phyloP scores from a whole-genome alignment of 164 flowering plant species.

The Houttuynia cordata region DNA sequence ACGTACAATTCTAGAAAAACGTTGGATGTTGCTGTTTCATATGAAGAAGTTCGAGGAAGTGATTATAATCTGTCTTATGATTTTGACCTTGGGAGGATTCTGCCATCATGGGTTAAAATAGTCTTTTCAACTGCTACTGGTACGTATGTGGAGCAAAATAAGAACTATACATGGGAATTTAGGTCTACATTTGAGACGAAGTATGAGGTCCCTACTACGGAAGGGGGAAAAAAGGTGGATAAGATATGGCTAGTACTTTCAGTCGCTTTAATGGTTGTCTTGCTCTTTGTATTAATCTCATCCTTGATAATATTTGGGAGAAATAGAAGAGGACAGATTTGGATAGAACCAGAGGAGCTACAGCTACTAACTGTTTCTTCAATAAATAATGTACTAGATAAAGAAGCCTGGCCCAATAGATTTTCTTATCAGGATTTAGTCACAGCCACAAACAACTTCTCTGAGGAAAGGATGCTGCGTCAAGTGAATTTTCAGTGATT shows the following conservation, averaged over 20 bases:
- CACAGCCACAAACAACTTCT: constrained; percentile 15
- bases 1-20: constrained; percentile 10
- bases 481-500: constrained; percentile 18
- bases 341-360: neutral
- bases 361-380: neutral
- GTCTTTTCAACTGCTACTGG: constrained; percentile 18
- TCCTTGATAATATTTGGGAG: neutral
- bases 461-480: constrained; percentile 16
- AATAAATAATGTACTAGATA: neutral
- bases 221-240: neutral
- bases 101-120: constrained; percentile 8
- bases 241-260: constrained; percentile 1
- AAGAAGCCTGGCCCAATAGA: constrained; percentile 17
- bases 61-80: constrained; percentile 5
- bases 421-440: constrained; percentile 16
- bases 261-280: too few relatives aligned
- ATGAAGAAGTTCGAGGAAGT: constrained; percentile 2
- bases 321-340: neutral
- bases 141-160: neutral
- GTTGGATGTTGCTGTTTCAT: constrained; percentile 12
- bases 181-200: constrained; percentile 6
- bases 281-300: constrained; percentile 3
- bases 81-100: constrained; percentile 10
- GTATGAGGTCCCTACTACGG: neutral
- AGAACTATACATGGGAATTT: constrained; percentile 16